These are phyloP conservation scores for Oryza glumipatula DNA, from an alignment of 176 grass and related monocot genomes.

Conservation along the genomic window DNA sequence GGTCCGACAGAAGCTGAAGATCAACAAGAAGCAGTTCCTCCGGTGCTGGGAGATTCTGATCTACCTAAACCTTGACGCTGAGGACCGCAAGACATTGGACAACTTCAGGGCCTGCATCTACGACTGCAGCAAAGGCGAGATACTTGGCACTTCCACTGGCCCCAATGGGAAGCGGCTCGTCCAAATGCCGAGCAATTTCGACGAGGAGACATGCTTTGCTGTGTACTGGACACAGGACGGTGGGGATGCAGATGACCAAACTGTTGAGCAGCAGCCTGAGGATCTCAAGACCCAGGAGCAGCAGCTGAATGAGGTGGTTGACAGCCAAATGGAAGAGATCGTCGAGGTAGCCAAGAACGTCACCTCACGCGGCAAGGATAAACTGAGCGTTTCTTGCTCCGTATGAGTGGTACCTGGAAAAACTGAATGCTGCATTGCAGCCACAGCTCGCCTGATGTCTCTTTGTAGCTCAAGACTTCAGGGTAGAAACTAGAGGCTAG, in stretches of 20 bases:
- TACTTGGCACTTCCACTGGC: slow-evolving; percentile 53
- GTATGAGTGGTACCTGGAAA: not conserved
- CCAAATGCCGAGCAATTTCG: slow-evolving; percentile 59
- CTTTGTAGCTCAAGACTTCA: not conserved
- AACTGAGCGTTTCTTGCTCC: not conserved
- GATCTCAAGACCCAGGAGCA: slow-evolving; percentile 62
- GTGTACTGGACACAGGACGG: slow-evolving; percentile 65
- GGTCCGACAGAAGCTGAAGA: slow-evolving; percentile 70
- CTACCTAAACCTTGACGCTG: slow-evolving; percentile 68
- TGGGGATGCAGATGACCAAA: slow-evolving; percentile 39
- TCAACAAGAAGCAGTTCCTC: slow-evolving; percentile 88
- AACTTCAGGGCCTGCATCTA: slow-evolving; percentile 82
- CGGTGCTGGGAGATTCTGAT: slow-evolving; percentile 87
- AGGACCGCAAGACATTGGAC: slow-evolving; percentile 57
- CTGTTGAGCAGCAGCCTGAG: slow-evolving; percentile 48
- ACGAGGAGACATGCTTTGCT: slow-evolving; percentile 62
- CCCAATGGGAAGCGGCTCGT: slow-evolving; percentile 63
- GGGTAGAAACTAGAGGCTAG: not conserved
- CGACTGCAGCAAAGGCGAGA: slow-evolving; percentile 66
- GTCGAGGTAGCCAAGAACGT: slow-evolving; percentile 63
- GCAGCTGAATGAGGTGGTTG: slow-evolving; percentile 77
- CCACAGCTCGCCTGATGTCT: not conserved
- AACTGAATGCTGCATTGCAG: not conserved
- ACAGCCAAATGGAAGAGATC: slow-evolving; percentile 72
- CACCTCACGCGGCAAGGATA: slow-evolving; percentile 36